Evolutionary conservation across 2,329 filamentous ascomycete species (phyloP).

Genomic region (Daldinia eschscholtzii): DNA sequence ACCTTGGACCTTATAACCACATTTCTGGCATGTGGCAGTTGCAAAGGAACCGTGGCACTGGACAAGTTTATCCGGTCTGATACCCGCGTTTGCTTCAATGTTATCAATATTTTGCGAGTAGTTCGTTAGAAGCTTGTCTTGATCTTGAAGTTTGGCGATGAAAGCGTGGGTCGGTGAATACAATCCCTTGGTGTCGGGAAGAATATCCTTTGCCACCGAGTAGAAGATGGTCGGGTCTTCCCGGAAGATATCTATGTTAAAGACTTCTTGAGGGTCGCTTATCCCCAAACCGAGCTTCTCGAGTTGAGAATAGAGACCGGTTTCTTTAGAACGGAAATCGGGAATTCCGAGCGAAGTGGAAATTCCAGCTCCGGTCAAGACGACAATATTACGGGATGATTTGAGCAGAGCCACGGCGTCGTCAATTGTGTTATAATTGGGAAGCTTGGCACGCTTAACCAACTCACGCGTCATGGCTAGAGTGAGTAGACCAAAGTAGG

Average conservation of each 20-base stretch:
- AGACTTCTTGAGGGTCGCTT: constrained; percentile 92
- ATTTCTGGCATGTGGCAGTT: constrained; percentile 89
- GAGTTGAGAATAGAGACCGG: constrained; percentile 89
- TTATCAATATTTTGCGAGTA: constrained; percentile 99
- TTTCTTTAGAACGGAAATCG: constrained; percentile 94
- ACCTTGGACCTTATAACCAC: constrained; percentile 78
- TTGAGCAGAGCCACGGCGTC: constrained; percentile 85
- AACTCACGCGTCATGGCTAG: constrained; percentile 85
- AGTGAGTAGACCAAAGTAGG: constrained; percentile 80
- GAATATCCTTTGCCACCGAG: constrained; percentile 88
- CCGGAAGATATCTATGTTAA: constrained; percentile 88
- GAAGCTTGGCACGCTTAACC: constrained; percentile 82
- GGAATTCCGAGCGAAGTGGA: constrained; percentile 97
- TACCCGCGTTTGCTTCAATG: constrained; percentile 87
- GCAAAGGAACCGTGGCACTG: constrained; percentile 98
- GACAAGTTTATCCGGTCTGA: constrained; percentile 83
- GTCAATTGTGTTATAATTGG: constrained; percentile 84
- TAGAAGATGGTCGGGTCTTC: constrained; percentile 93
- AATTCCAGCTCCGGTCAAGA: constrained; percentile 95
- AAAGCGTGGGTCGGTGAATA: constrained; percentile 96
- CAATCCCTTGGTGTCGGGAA: constrained; percentile 77
- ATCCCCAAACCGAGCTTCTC: constrained; percentile 77
- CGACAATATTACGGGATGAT: constrained; percentile 84
- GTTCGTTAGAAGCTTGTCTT: constrained; percentile 91
- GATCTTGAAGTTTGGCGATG: constrained; percentile 87